Evolutionary conservation across 1,139 yeast species (phyloP).

Genomic region (Hyphopichia fennica): DNA sequence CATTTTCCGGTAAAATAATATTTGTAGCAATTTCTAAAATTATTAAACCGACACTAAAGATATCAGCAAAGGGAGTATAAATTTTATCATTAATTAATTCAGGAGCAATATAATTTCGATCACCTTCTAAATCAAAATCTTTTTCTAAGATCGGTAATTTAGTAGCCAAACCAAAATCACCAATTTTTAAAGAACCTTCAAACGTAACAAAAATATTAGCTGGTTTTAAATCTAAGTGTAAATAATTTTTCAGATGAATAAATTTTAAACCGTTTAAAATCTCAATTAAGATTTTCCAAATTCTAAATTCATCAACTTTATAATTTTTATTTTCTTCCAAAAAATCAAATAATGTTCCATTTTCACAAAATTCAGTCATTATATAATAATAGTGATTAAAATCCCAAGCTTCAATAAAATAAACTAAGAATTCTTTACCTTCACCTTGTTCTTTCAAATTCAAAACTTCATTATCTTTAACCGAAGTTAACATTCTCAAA

Average conservation of each 20-base stretch:
- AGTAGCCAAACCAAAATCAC: slow-evolving; percentile 70
- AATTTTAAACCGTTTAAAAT: slow-evolving; percentile 74
- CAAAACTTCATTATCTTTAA: slow-evolving; percentile 36
- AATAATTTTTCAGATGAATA: slow-evolving; percentile 73
- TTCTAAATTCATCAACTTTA: slow-evolving; percentile 93
- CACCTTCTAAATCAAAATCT: slow-evolving; percentile 90
- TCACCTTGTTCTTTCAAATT: slow-evolving; percentile 59
- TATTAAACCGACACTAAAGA: slow-evolving; percentile 87
- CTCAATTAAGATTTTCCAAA: slow-evolving; percentile 93
- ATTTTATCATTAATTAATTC: slow-evolving; percentile 81
- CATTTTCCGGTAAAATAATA: slow-evolving; percentile 92
- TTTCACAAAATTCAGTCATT: slow-evolving; percentile 94
- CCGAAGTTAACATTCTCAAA: slow-evolving; percentile 40
- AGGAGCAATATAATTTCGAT: slow-evolving; percentile 96
- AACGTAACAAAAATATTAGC: slow-evolving; percentile 92
- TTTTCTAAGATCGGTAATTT: slow-evolving; percentile 54
- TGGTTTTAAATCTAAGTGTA: slow-evolving; percentile 90
- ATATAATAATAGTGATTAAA: slow-evolving; percentile 72
- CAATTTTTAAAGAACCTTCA: slow-evolving; percentile 87
- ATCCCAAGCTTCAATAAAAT: slow-evolving; percentile 88
- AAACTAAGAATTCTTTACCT: slow-evolving; percentile 78
- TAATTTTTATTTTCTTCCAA: slow-evolving; percentile 70
- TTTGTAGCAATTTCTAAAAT: slow-evolving; percentile 96
- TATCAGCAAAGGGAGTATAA: slow-evolving; percentile 91
- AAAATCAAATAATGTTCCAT: slow-evolving; percentile 84